Conservation (phyloP, 352 stramenopile genomes). For the Phytophthora podocarpi region DNA sequence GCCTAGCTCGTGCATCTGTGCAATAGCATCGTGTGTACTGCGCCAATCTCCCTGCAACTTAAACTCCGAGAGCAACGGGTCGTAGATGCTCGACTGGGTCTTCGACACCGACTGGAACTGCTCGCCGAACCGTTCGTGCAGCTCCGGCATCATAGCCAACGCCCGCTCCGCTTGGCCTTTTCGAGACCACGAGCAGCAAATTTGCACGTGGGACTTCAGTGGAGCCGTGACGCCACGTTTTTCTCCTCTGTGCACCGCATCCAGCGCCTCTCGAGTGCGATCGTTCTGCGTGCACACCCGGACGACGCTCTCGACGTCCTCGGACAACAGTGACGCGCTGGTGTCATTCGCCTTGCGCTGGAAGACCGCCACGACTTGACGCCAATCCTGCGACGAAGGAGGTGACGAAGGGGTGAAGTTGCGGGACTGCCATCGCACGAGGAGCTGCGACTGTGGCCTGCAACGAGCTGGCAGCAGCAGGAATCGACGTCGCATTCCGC, state of each 20-base stretch:
- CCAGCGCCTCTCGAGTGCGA: slow-evolving; percentile 58
- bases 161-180: slow-evolving; percentile 57
- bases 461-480: background rate
- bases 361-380: slow-evolving; percentile 49
- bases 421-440: slow-evolving; percentile 10
- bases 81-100: slow-evolving; percentile 38
- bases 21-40: slow-evolving; percentile 51
- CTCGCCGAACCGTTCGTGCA: slow-evolving; percentile 24
- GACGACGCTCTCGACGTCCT: slow-evolving; percentile 43
- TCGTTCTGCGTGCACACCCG: slow-evolving; percentile 47
- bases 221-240: slow-evolving; percentile 41
- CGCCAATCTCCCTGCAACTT: slow-evolving; percentile 71
- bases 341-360: slow-evolving; percentile 38
- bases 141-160: slow-evolving; percentile 42
- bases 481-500: slow-evolving; percentile 24
- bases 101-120: slow-evolving; percentile 22
- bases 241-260: slow-evolving; percentile 44
- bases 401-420: background rate
- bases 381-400: slow-evolving; percentile 40
- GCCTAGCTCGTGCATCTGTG: slow-evolving; percentile 66
- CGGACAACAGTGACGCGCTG: slow-evolving; percentile 6
- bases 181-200: slow-evolving; percentile 52
- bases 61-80: slow-evolving; percentile 59
- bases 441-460: slow-evolving; percentile 1
- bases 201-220: slow-evolving; percentile 45